phyloP scores from a whole-genome alignment of 768 basidiomycete genomes.

The Nidula microcarpa region DNA sequence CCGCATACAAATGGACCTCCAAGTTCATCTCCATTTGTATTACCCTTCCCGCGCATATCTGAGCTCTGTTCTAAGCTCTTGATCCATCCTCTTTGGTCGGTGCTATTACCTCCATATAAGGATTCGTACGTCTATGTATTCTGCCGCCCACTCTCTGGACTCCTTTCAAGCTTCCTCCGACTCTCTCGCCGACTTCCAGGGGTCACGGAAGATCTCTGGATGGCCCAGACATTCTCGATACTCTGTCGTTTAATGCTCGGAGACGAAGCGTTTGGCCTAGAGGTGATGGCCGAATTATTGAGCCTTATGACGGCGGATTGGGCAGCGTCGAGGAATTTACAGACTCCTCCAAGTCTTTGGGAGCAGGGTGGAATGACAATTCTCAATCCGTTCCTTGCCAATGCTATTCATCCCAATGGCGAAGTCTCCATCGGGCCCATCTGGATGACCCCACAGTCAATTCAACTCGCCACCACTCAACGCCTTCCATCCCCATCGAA shows the following conservation, averaged over 20 bases:
- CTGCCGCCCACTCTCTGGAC: slow-evolving; percentile 49
- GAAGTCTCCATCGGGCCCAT: slow-evolving; percentile 49
- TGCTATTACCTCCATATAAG: slow-evolving; percentile 16
- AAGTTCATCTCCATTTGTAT: slow-evolving; percentile 51
- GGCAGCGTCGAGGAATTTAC: slow-evolving; percentile 30
- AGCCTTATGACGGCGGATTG: slow-evolving; percentile 36
- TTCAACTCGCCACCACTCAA: slow-evolving; percentile 55
- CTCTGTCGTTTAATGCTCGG: slow-evolving; percentile 60
- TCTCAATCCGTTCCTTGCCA: slow-evolving; percentile 58
- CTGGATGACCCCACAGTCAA: slow-evolving; percentile 47
- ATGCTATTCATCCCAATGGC: slow-evolving; percentile 37
- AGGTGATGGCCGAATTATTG: slow-evolving; percentile 36
- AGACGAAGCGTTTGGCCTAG: slow-evolving; percentile 60
- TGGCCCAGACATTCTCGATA: slow-evolving; percentile 61
- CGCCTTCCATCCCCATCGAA: slow-evolving; percentile 29
- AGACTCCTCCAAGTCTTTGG: slow-evolving; percentile 40
- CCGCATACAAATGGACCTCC: slow-evolving; percentile 32
- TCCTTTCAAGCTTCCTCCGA: slow-evolving; percentile 52
- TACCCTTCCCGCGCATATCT: slow-evolving; percentile 59
- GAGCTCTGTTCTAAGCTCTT: slow-evolving; percentile 47
- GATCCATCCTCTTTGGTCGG: slow-evolving; percentile 49
- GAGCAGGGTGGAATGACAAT: slow-evolving; percentile 45
- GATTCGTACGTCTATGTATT: slow-evolving; percentile 24
- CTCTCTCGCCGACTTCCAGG: slow-evolving; percentile 58
- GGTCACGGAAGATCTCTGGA: slow-evolving; percentile 57